phyloP scores from a whole-genome alignment of 75 land plant genomes.

The Sequoia sempervirens region DNA sequence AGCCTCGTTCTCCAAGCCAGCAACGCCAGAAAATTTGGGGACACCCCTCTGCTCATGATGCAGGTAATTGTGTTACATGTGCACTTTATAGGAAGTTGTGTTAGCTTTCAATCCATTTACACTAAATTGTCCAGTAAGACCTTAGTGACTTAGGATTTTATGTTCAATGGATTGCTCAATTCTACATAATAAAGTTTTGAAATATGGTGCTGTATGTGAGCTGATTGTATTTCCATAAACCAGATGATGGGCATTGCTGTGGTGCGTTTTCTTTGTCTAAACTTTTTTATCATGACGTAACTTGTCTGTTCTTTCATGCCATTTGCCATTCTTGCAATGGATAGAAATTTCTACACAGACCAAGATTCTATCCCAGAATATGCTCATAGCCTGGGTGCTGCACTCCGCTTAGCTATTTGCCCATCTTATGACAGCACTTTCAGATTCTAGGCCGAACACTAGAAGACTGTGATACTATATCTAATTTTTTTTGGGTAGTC shows the following conservation, averaged over 20 bases:
- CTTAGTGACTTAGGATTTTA: background rate
- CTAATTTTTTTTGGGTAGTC: no score
- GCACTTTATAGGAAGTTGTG: background rate
- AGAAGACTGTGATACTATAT: no score
- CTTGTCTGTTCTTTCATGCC: background rate
- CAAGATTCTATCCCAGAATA: background rate
- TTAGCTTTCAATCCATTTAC: background rate
- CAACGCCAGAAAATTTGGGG: background rate
- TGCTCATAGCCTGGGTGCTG: background rate
- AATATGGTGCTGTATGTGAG: background rate
- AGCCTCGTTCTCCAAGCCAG: constrained; percentile 11
- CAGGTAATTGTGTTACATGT: background rate
- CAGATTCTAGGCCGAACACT: background rate
- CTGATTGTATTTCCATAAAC: background rate
- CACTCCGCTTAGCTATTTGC: background rate
- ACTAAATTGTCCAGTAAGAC: background rate
- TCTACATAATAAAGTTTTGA: background rate
- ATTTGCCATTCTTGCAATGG: background rate
- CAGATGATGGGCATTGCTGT: background rate
- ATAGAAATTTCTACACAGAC: background rate
- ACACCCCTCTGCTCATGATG: background rate
- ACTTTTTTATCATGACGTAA: background rate
- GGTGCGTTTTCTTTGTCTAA: background rate
- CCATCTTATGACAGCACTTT: background rate
- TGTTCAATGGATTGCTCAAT: background rate